Evolutionary conservation across 169 alveolate species (phyloP).

Genomic region (Perkinsus chesapeaki): DNA sequence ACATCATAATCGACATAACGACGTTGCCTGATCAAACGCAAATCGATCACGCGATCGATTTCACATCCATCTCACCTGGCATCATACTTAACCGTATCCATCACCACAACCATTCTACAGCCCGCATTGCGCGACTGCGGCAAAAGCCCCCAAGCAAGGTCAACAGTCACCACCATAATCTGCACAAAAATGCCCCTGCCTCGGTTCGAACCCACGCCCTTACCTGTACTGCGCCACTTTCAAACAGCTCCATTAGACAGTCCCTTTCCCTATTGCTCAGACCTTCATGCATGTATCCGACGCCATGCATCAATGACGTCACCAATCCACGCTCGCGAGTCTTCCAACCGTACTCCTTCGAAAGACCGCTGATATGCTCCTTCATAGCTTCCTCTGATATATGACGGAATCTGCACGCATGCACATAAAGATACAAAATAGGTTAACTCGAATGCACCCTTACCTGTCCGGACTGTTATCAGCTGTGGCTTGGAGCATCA

Average conservation of each 20-base stretch:
- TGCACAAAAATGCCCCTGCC: neutral
- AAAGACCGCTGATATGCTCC: neutral
- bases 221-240: neutral
- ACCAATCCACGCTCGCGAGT: neutral
- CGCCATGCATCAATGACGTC: neutral
- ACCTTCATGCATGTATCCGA: neutral
- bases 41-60: slow-evolving; percentile 29
- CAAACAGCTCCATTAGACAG: neutral
- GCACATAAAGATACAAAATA: neutral
- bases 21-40: slow-evolving; percentile 40
- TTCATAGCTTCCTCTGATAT: neutral
- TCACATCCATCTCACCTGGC: neutral
- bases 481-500: slow-evolving; percentile 61
- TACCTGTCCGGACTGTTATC: slow-evolving; percentile 44
- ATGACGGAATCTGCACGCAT: slow-evolving; percentile 4
- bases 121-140: neutral
- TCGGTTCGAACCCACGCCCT: neutral
- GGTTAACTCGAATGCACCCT: neutral
- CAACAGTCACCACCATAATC: neutral
- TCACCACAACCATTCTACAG: neutral
- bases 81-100: neutral
- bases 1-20: slow-evolving; percentile 89
- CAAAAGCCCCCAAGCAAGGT: neutral
- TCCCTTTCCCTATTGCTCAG: neutral
- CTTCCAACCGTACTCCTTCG: neutral